Evolutionary conservation across 495 filamentous ascomycete genomes (phyloP).

Genomic region (Usnea hakonensis): DNA sequence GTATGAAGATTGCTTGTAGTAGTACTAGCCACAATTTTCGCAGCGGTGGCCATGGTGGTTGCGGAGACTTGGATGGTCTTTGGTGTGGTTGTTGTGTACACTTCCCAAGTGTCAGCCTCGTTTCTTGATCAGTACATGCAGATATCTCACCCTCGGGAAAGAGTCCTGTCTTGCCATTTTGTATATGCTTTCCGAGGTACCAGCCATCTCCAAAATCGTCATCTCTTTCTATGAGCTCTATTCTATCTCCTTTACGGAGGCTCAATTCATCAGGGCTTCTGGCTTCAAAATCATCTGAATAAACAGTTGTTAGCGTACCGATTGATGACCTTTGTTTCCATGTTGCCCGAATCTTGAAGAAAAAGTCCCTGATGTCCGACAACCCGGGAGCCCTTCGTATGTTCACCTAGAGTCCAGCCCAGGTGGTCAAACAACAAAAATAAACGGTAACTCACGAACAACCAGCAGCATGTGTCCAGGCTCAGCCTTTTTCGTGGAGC

Average conservation of each 20-base stretch:
- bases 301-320: constrained; percentile 12
- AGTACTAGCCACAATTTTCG: constrained; percentile 3
- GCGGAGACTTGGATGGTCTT: constrained; percentile 23
- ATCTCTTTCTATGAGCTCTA: constrained; percentile 88
- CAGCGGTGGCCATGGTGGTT: constrained; percentile 14
- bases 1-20: constrained; percentile 12
- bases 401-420: neutral
- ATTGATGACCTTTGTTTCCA: neutral
- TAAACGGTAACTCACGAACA: constrained; percentile 55
- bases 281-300: constrained; percentile 70
- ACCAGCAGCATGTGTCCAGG: constrained; percentile 66
- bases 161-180: constrained; percentile 68
- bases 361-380: neutral
- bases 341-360: neutral
- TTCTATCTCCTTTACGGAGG: constrained; percentile 76
- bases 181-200: constrained; percentile 80
- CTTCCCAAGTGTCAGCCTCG: constrained; percentile 9
- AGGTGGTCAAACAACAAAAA: neutral
- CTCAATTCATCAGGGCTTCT: constrained; percentile 89
- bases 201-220: constrained; percentile 98
- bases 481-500: constrained; percentile 41
- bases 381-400: neutral
- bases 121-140: neutral
- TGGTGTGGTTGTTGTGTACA: constrained; percentile 31
- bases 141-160: constrained; percentile 76